Evolutionary conservation across 1,139 yeast genomes (phyloP), one percentile per base, ranked within the genome.

Genomic region (Blastobotrys malaysiensis): DNA sequence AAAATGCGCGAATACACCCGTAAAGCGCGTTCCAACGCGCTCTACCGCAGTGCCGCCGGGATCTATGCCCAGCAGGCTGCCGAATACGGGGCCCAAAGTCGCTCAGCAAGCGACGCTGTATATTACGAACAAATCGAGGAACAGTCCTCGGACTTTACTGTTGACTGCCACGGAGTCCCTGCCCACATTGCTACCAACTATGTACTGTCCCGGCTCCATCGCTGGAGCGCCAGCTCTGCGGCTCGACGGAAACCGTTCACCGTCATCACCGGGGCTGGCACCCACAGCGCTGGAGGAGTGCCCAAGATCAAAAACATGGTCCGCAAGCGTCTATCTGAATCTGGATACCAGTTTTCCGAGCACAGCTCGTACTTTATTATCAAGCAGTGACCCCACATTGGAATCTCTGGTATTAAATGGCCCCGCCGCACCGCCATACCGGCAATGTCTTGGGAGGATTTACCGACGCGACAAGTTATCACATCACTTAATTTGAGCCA

Each of bases 211-310:
- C 27, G 49, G 22, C 46, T 55, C 24, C 49, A 52, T 27, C 57
- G 59, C 5, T 60, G 64, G 48, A 51, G 50, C 21, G 56, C 50
- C 24, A 58, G 57, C 48, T 56, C 65, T n/a, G 57, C 56, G 36
- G 57, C 61, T 11, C 59, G 65, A 64, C 59, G 61, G 59, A 51
- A 48, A 5, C 60, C 61, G n/a, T 52, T 68, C 9, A 61, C 56
- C 43, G 55, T 68, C n/a, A 62, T 68, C 43, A 66, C 71, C 0
- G 72, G 72, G 2, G 62, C 68, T 0, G 72, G 72, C 9, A 52
- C 55, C 2, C 72, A 68, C 52, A 64, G 69, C 22, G 57, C 51
- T n/a, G 64, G 59, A 6, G 68, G 68, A 6, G 59, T 67, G 5
- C 70, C 72, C 5, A 61, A 61, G 45, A 63, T 67, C 51, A 68